phyloP scores from a whole-genome alignment of 495 filamentous ascomycete genomes.

The Aspergillus haitiensis region DNA sequence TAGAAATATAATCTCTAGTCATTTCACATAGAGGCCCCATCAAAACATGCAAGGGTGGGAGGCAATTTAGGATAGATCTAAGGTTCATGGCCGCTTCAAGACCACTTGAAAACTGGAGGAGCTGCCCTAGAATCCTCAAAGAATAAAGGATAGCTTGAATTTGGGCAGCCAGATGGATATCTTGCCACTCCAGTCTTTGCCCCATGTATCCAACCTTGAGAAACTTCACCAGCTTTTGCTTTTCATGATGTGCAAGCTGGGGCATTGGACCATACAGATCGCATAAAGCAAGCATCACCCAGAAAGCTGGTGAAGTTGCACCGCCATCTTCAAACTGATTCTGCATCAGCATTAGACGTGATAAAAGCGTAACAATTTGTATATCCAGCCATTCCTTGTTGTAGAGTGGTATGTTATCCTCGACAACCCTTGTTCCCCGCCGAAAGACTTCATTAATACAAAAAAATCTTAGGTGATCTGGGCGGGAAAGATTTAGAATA shows the following conservation, averaged over 20 bases:
- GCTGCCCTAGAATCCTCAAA: slow-evolving; percentile 61
- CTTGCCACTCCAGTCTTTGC: slow-evolving; percentile 50
- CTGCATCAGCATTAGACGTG: slow-evolving; percentile 25
- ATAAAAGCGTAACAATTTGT: slow-evolving; percentile 19
- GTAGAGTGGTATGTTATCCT: slow-evolving; percentile 29
- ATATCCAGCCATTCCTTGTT: slow-evolving; percentile 20
- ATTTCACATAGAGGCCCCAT: slow-evolving; percentile 31
- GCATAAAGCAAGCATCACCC: slow-evolving; percentile 39
- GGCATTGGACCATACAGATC: slow-evolving; percentile 28
- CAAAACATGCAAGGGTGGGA: slow-evolving; percentile 39
- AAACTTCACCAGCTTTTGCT: slow-evolving; percentile 26
- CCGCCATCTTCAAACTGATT: slow-evolving; percentile 11
- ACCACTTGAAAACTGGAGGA: slow-evolving; percentile 35
- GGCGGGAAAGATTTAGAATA: slow-evolving; percentile 45
- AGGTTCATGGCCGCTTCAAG: slow-evolving; percentile 10
- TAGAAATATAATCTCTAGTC: slow-evolving; percentile 15
- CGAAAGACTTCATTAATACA: slow-evolving; percentile 50
- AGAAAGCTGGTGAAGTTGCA: slow-evolving; percentile 25
- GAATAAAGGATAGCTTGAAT: slow-evolving; percentile 65
- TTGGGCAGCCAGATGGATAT: slow-evolving; percentile 64
- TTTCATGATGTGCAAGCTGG: slow-evolving; percentile 15
- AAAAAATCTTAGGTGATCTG: slow-evolving; percentile 18
- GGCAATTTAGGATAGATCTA: slow-evolving; percentile 20
- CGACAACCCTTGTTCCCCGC: slow-evolving; percentile 41
- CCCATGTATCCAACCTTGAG: slow-evolving; percentile 31